phyloP scores from a whole-genome alignment of 176 grass and related monocot genomes.

The Paspalum notatum region DNA sequence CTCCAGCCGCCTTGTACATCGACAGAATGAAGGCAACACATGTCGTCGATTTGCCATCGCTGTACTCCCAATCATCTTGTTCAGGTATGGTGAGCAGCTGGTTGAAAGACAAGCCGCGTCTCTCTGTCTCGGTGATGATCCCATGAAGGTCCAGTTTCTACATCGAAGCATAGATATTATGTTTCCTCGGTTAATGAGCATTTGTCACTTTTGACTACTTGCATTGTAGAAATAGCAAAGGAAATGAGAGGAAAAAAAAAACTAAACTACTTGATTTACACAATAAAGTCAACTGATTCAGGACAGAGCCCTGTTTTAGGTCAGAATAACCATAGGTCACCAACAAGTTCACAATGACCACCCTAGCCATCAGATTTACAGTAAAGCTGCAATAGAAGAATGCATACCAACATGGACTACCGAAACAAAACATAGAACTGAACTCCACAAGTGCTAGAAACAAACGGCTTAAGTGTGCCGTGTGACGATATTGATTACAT shows the following conservation, averaged over 20 bases:
- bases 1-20: constrained; percentile 89
- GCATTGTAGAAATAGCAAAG: neutral
- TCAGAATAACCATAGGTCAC: neutral
- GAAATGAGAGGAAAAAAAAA: neutral
- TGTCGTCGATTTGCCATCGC: constrained; percentile 94
- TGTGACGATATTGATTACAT: constrained; percentile 1
- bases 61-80: constrained; percentile 95
- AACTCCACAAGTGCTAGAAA: neutral
- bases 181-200: neutral
- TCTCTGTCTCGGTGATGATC: constrained; percentile 82
- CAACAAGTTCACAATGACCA: neutral
- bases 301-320: neutral
- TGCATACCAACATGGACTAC: neutral
- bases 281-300: neutral
- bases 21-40: constrained; percentile 89
- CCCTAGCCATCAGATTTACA: no score
- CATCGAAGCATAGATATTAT: constrained; percentile 24
- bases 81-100: constrained; percentile 91
- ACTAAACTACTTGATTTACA: neutral
- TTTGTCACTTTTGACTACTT: neutral
- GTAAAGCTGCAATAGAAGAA: neutral
- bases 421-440: neutral
- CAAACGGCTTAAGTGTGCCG: neutral
- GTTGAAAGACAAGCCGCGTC: constrained; percentile 84
- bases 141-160: constrained; percentile 83